Evolutionary conservation across 106 monocot species (phyloP).

Genomic region (Platanthera guangdongensis): DNA sequence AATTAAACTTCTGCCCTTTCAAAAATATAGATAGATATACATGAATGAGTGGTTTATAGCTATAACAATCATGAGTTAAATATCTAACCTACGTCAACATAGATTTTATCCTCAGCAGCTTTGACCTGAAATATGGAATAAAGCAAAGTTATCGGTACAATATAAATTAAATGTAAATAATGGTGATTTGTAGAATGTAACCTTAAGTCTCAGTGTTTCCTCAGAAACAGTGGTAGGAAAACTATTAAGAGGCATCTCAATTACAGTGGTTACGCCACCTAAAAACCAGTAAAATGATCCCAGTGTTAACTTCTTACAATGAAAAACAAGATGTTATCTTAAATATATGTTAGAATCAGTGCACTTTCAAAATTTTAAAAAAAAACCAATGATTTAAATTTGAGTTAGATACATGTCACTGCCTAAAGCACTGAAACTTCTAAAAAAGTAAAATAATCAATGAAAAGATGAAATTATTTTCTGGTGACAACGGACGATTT

Average conservation of each 20-base stretch:
- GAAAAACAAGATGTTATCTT: neutral
- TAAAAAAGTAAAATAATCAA: neutral
- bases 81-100: conserved; percentile 88
- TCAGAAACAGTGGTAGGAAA: conserved; percentile 73
- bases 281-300: conserved; percentile 13
- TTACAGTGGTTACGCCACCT: conserved; percentile 94
- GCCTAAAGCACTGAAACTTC: neutral
- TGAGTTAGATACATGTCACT: no score
- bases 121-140: conserved; percentile 56
- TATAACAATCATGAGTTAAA: no score
- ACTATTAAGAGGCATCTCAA: conserved; percentile 99
- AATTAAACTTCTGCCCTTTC: no score
- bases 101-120: conserved; percentile 65
- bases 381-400: no score
- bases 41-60: no score
- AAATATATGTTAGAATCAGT: neutral
- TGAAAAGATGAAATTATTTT: no score
- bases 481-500: no score
- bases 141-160: neutral
- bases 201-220: conserved; percentile 81
- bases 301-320: neutral
- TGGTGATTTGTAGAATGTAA: conserved; percentile 12
- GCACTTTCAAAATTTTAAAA: no score
- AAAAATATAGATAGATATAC: no score
- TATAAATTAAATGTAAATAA: conserved; percentile 2